Conservation (phyloP, 179 eudicot species). For the Spergularia azorica region DNA sequence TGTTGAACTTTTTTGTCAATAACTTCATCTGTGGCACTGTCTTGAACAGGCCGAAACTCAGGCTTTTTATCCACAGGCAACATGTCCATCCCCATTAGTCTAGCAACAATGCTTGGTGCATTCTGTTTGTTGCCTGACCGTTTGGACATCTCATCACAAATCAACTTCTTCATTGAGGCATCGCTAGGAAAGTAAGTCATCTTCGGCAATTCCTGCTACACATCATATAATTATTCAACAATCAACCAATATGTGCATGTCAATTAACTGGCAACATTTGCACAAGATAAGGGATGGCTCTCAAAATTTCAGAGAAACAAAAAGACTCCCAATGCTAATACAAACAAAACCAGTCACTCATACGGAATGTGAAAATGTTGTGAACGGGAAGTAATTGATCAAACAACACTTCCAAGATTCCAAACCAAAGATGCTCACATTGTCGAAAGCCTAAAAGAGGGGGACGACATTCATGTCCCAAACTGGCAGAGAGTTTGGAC, state of each 20-base stretch:
- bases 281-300: too few relatives aligned
- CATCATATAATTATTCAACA: constrained; percentile 39
- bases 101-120: constrained; percentile 84
- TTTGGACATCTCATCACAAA: constrained; percentile 59
- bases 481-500: background rate
- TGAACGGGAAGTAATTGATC: background rate
- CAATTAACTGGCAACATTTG: too few relatives aligned
- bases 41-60: constrained; percentile 33
- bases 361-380: too few relatives aligned
- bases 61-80: constrained; percentile 51
- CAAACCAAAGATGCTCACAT: background rate
- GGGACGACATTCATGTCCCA: background rate
- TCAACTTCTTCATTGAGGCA: constrained; percentile 80
- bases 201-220: constrained; percentile 45
- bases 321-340: background rate
- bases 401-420: background rate
- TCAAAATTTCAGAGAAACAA: too few relatives aligned
- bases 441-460: background rate
- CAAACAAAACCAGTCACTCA: too few relatives aligned
- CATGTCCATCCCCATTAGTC: constrained; percentile 90
- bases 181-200: constrained; percentile 43
- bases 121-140: constrained; percentile 46
- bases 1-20: constrained; percentile 35
- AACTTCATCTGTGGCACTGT: constrained; percentile 25
- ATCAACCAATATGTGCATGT: background rate